phyloP scores from a whole-genome alignment of 2,329 filamentous ascomycete species.

The Alternaria viburni region DNA sequence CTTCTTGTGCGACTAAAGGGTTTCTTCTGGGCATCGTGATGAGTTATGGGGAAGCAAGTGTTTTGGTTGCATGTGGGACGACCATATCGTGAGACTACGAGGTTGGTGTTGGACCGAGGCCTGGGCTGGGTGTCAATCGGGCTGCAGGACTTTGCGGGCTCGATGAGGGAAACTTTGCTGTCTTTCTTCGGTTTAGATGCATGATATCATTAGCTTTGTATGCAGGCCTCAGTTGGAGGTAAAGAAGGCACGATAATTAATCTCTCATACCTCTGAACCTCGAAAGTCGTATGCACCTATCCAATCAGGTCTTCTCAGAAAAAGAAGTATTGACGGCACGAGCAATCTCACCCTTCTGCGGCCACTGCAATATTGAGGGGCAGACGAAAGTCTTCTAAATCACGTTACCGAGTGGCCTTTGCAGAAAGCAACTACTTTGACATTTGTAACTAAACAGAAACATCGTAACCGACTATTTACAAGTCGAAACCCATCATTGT shows the following conservation, averaged over 20 bases:
- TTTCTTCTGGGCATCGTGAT: conserved; percentile 7
- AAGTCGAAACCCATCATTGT: background rate
- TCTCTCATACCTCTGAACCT: background rate
- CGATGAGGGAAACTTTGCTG: conserved; percentile 8
- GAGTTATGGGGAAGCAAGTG: background rate
- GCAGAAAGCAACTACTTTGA: background rate
- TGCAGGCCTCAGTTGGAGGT: background rate
- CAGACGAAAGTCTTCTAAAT: no score
- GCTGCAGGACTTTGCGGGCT: conserved; percentile 11
- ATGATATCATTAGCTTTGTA: conserved; percentile 9
- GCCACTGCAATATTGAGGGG: background rate
- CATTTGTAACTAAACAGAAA: background rate
- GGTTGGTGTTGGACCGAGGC: conserved; percentile 2
- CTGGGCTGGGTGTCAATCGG: conserved; percentile 9
- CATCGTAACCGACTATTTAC: conserved; percentile 1
- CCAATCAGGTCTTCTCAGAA: background rate
- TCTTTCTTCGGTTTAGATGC: background rate
- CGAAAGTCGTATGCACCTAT: background rate
- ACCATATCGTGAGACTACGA: conserved; percentile 1
- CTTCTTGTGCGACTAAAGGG: conserved; percentile 24
- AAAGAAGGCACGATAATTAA: background rate
- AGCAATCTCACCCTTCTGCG: background rate
- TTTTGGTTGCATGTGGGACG: background rate
- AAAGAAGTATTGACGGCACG: background rate
- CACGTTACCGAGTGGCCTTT: background rate